Percentiles rank a stretch among this genome's conserved stretches.
phyloP scores from a whole-genome alignment of 495 filamentous ascomycete genomes.

The Aspergillus panamensis region DNA sequence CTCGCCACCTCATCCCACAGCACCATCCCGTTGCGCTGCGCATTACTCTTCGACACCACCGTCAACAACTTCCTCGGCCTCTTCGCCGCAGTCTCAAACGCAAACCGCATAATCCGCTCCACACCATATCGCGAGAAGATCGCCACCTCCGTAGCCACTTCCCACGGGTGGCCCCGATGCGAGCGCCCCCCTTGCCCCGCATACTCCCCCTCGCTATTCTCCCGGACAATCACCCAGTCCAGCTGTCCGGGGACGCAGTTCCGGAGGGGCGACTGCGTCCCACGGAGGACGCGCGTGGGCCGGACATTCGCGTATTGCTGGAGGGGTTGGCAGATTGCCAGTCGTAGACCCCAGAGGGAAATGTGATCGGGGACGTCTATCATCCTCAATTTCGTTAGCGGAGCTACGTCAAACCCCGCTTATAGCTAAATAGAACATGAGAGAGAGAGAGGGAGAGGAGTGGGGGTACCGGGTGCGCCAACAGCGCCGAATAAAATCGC shows the following conservation, averaged over 20 bases:
- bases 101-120: conserved; percentile 55
- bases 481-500: conserved; percentile 57
- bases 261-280: conserved; percentile 47
- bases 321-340: conserved; percentile 53
- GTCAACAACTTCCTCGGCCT: conserved; percentile 49
- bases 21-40: conserved; percentile 56
- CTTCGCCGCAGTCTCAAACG: conserved; percentile 48
- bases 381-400: background rate
- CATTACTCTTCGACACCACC: conserved; percentile 59
- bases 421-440: background rate
- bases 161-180: conserved; percentile 49
- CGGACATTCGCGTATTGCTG: conserved; percentile 57
- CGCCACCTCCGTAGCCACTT: conserved; percentile 51
- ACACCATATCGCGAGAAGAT: conserved; percentile 53
- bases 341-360: conserved; percentile 53
- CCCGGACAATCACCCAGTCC: conserved; percentile 56
- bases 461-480: conserved; percentile 46
- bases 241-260: conserved; percentile 41
- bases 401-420: no score
- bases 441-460: background rate
- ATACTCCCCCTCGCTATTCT: conserved; percentile 58
- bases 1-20: conserved; percentile 54
- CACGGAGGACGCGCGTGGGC: conserved; percentile 48
- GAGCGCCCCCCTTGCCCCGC: conserved; percentile 54
- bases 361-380: conserved; percentile 56